Evolutionary conservation across 140 eudicot genomes (phyloP).

Genomic region (Flaveria floridana): DNA sequence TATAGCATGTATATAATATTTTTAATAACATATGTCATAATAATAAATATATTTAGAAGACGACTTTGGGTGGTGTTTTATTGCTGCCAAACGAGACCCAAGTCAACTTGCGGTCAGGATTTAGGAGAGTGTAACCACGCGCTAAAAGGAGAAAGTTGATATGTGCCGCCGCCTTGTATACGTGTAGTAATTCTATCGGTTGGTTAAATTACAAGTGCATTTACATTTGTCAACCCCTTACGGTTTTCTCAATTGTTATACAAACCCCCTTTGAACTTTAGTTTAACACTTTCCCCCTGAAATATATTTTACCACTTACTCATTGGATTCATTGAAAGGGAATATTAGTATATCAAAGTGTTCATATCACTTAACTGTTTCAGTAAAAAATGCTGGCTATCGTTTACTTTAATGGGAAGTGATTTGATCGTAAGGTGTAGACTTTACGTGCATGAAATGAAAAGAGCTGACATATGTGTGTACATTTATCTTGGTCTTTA

Average conservation of each 20-base stretch:
- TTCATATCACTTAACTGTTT: too few species aligned
- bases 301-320: not conserved
- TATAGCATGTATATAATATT: too few species aligned
- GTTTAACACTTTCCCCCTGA: not conserved
- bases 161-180: conserved; percentile 36
- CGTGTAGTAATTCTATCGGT: conserved; percentile 38
- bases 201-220: not conserved
- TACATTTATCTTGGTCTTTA: too few species aligned
- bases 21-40: not conserved
- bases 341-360: too few species aligned
- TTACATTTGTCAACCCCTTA: conserved; percentile 22
- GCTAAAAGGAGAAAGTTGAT: conserved; percentile 20
- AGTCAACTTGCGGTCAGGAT: conserved; percentile 32
- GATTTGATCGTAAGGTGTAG: too few species aligned
- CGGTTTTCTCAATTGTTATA: not conserved
- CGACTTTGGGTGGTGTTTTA: not conserved
- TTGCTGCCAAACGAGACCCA: conserved; percentile 28
- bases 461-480: too few species aligned
- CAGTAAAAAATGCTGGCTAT: too few species aligned
- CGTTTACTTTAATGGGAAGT: too few species aligned
- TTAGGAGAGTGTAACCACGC: conserved; percentile 28
- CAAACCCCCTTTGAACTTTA: not conserved
- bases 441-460: too few species aligned
- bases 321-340: too few species aligned
- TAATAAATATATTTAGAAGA: not conserved